phyloP scores from a whole-genome alignment of 805 yeast genomes.

The Saccharomycopsis vini region DNA sequence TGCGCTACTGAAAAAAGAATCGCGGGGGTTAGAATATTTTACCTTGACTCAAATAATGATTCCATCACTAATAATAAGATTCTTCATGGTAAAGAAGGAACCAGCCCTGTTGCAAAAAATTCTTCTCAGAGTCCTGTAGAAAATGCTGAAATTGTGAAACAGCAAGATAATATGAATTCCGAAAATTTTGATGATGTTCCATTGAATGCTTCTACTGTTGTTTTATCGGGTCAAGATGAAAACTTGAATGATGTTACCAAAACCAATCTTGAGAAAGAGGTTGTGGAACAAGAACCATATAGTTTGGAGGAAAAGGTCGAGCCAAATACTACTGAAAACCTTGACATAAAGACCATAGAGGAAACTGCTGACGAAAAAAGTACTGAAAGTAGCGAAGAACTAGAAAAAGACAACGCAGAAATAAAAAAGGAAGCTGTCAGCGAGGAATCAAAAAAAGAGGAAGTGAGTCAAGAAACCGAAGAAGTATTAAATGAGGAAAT shows the following conservation, averaged over 20 bases:
- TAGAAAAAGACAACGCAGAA: background rate
- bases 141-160: background rate
- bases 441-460: background rate
- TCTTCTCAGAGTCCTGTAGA: constrained; percentile 8
- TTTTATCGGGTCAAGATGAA: no score
- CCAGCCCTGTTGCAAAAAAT: background rate
- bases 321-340: background rate
- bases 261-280: background rate
- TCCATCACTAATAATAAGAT: constrained; percentile 11
- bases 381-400: constrained; percentile 1
- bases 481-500: background rate
- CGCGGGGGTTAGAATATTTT: constrained; percentile 86
- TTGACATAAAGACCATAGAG: no score
- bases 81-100: constrained; percentile 1
- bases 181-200: constrained; percentile 16
- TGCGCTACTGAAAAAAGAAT: constrained; percentile 90
- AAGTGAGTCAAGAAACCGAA: constrained; percentile 2
- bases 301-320: background rate
- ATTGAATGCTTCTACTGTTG: constrained; percentile 11
- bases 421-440: background rate
- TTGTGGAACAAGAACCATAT: constrained; percentile 1
- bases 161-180: no score
- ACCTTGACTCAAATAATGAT: constrained; percentile 26
- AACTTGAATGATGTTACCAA: no score
- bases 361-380: background rate